These are phyloP conservation scores for Kuraishia ogatae DNA, from an alignment of 805 yeast genomes.

Conservation along the genomic window DNA sequence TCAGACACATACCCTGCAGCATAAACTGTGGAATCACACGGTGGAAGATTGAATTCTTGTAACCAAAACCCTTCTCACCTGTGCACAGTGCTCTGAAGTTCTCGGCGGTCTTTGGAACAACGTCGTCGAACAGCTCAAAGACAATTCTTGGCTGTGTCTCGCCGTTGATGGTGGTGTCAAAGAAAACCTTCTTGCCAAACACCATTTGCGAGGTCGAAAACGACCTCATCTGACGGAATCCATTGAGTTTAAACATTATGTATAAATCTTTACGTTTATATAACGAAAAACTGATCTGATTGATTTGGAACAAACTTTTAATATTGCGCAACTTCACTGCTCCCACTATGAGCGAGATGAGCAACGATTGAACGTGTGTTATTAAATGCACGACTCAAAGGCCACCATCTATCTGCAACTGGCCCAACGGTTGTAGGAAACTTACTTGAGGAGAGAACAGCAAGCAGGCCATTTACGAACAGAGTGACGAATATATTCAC, in stretches of 20 bases:
- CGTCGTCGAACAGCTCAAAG: constrained; percentile 84
- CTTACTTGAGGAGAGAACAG: too few species aligned
- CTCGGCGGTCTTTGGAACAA: constrained; percentile 78
- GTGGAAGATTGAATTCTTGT: constrained; percentile 85
- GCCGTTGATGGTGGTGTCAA: constrained; percentile 51
- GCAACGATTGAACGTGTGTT: background rate
- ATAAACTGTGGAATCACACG: constrained; percentile 94
- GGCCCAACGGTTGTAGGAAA: too few species aligned
- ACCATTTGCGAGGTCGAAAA: constrained; percentile 39
- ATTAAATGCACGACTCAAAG: background rate
- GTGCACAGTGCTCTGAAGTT: constrained; percentile 78
- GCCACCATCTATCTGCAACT: background rate
- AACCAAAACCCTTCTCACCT: constrained; percentile 93
- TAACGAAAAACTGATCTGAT: background rate
- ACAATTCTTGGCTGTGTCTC: constrained; percentile 42
- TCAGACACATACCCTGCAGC: constrained; percentile 67
- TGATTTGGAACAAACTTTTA: background rate
- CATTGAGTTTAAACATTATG: constrained; percentile 12
- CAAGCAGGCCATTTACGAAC: too few species aligned
- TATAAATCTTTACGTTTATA: too few species aligned
- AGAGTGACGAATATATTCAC: too few species aligned
- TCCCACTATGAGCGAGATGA: background rate
- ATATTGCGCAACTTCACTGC: background rate
- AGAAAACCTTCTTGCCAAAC: constrained; percentile 45
- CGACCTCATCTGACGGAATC: constrained; percentile 11